Percentiles rank a stretch among this genome's conserved stretches.
Conservation (phyloP, 2,329 filamentous ascomycete species). For the Metarhizium brunneum region DNA sequence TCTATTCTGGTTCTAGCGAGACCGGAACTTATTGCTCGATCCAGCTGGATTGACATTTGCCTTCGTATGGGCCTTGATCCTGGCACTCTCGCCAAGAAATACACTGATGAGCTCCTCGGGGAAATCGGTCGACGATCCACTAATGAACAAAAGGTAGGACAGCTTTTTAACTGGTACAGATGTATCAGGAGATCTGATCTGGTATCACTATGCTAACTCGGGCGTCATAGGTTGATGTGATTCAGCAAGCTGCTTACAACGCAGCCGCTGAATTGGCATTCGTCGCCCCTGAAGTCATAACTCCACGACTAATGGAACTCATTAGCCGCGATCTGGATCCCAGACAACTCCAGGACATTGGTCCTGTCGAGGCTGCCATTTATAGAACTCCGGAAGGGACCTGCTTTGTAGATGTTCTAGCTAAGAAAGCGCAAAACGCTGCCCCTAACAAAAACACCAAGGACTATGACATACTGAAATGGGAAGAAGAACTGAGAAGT, state of each 20-base stretch:
- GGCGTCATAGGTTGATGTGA: conserved; percentile 17
- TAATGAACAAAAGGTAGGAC: conserved; percentile 40
- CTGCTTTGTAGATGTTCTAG: conserved; percentile 82
- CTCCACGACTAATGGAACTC: conserved; percentile 64
- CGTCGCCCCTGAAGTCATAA: conserved; percentile 76
- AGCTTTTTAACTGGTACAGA: not conserved
- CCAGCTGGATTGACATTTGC: conserved; percentile 84
- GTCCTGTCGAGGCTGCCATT: conserved; percentile 84
- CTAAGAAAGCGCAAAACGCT: conserved; percentile 63
- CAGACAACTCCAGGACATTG: conserved; percentile 59
- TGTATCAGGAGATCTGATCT: not conserved
- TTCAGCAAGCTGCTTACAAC: conserved; percentile 66
- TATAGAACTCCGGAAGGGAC: conserved; percentile 85
- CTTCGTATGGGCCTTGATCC: conserved; percentile 75
- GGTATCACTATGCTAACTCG: conserved; percentile 13
- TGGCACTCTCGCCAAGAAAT: conserved; percentile 60
- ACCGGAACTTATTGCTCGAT: conserved; percentile 64
- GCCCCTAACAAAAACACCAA: conserved; percentile 82
- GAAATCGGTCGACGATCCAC: conserved; percentile 50
- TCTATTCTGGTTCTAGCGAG: conserved; percentile 70
- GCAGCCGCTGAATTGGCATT: conserved; percentile 89
- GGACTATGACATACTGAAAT: conserved; percentile 92
- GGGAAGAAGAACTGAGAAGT: conserved; percentile 84
- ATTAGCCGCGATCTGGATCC: conserved; percentile 66
- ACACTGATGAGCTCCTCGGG: conserved; percentile 54